Evolutionary conservation across 179 eudicot genomes (phyloP), one percentile per base, ranked within the genome.

Genomic region (Nepenthes alata): DNA sequence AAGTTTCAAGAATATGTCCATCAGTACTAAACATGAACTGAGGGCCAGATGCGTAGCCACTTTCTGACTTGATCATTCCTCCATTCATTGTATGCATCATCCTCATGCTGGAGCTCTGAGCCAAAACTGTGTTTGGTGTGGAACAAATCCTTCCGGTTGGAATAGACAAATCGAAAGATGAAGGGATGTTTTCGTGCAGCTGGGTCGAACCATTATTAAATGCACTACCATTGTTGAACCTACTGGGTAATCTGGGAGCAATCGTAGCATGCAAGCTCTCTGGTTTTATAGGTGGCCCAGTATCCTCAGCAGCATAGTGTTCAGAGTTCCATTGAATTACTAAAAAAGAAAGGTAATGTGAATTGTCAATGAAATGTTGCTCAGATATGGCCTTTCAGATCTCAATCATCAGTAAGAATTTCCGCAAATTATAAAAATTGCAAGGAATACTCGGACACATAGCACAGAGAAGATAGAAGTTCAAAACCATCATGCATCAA

Each of bases 261-360:
- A 80, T 55, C 55, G 77, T 44, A 62, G 77, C 79, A 57, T 81
- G 77, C 66, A 81, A 71, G 70, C 62, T 81, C 70, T 80, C 96
- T 48, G 70, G 79, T 77, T 82, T 81, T 54, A 78, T 37, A 68
- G 79, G 59, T 48, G 74, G 74, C 55, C 78, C 82, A 39, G 70
- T 59, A 50, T 76, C 85, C 25, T 25, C 25, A 13, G 75, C 74
- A 53, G 74, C 59, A 64, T 77, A 83, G 78, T 68, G 75, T 54
- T 78, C 81, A 55, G 84, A 74, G 70, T 70, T 82, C 61, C 76
- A 89, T 71, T 80, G 89, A 82, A 81, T 93, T 89, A 86, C 60
- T 49, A 65, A 67, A 51, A 6, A 47, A 47, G 64, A 53, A 14
- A 66, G 36, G 35, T 55, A 47, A 38, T 9, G 15, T 13, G 6